Conservation (phyloP, 2,329 filamentous ascomycete species). For the Ophiostoma piceae region DNA sequence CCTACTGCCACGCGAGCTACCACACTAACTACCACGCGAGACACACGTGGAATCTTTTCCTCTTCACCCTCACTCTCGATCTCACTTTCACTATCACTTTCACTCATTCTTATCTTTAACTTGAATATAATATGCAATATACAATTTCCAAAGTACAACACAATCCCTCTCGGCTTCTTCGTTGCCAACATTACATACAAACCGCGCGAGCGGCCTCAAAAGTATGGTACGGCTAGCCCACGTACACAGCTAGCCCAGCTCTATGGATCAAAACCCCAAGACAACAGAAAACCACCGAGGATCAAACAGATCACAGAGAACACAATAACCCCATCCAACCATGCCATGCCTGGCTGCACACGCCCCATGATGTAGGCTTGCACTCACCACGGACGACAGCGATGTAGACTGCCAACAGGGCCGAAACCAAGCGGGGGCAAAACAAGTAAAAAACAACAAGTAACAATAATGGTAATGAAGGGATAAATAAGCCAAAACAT, state of each 20-base stretch:
- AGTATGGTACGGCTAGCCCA: conserved; percentile 7
- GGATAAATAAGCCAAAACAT: neutral
- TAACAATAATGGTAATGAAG: neutral
- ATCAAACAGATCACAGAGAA: neutral
- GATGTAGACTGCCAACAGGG: neutral
- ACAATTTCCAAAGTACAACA: neutral
- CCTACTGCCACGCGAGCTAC: neutral
- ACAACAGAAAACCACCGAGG: neutral
- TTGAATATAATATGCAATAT: neutral
- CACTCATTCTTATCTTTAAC: neutral
- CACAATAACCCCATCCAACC: neutral
- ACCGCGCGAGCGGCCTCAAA: neutral
- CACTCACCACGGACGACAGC: neutral
- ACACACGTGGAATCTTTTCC: neutral
- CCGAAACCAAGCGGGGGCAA: neutral
- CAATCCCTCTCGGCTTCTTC: neutral
- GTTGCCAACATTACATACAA: conserved; percentile 6
- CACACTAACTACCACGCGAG: neutral
- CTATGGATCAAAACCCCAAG: conserved; percentile 3
- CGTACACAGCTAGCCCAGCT: conserved; percentile 17
- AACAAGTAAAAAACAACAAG: neutral
- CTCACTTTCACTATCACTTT: neutral
- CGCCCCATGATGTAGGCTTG: neutral
- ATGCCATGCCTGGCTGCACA: neutral
- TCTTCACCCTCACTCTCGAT: neutral